Percentiles rank a stretch among this genome's conserved stretches.
phyloP scores from a whole-genome alignment of 495 filamentous ascomycete genomes.

The Cairneyella variabilis region DNA sequence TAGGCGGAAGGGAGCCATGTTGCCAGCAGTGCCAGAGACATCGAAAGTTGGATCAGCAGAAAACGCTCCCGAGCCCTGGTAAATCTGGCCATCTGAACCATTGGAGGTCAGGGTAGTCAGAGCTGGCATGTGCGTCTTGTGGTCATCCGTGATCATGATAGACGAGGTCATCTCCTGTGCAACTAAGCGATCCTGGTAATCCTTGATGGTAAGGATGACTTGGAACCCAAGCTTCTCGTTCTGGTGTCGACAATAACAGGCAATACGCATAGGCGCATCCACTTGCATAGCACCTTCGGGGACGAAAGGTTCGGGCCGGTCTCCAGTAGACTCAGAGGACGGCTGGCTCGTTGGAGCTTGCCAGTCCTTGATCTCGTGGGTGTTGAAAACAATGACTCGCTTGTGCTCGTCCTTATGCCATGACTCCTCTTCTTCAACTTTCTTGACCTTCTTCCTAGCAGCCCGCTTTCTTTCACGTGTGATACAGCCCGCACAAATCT shows the following conservation, averaged over 20 bases:
- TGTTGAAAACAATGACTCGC: slow-evolving; percentile 91
- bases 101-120: slow-evolving; percentile 28
- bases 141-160: slow-evolving; percentile 95
- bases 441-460: slow-evolving; percentile 82
- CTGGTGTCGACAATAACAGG: slow-evolving; percentile 94
- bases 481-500: slow-evolving; percentile 81
- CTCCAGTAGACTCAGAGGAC: slow-evolving; percentile 25
- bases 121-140: slow-evolving; percentile 70
- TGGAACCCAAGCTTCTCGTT: slow-evolving; percentile 87
- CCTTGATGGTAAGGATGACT: slow-evolving; percentile 91
- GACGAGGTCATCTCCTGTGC: slow-evolving; percentile 82
- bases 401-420: slow-evolving; percentile 75
- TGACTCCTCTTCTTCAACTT: slow-evolving; percentile 75
- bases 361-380: slow-evolving; percentile 87
- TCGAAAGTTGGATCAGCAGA: slow-evolving; percentile 16
- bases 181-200: slow-evolving; percentile 65
- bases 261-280: slow-evolving; percentile 88
- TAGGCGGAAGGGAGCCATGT: slow-evolving; percentile 26
- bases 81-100: slow-evolving; percentile 21
- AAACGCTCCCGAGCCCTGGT: slow-evolving; percentile 12
- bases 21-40: slow-evolving; percentile 12
- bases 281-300: slow-evolving; percentile 67
- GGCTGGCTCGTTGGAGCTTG: slow-evolving; percentile 45
- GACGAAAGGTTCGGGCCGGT: slow-evolving; percentile 36
- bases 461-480: slow-evolving; percentile 83